A percentile compares a stretch with the other conserved stretches of the same genome.
Evolutionary conservation across 768 basidiomycete species (phyloP).

Genomic region (Podaxis sp.): DNA sequence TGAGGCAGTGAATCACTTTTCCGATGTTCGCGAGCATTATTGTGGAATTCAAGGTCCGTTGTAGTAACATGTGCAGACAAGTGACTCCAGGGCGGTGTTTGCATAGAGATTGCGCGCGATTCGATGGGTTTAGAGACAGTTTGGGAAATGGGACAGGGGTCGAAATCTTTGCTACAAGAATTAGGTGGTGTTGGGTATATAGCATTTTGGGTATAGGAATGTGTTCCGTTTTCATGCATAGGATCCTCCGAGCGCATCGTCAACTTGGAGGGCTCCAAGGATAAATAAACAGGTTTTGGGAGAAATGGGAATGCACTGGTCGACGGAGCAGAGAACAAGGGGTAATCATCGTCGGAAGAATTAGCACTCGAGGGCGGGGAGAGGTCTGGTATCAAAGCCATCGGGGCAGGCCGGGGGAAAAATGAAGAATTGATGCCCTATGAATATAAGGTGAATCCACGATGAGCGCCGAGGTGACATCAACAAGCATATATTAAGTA

Average conservation of each 20-base stretch:
- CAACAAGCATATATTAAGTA: not conserved
- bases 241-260: not conserved
- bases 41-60: not conserved
- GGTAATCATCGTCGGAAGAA: not conserved
- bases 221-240: not conserved
- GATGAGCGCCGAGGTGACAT: constrained; percentile 1
- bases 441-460: not conserved
- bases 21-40: not conserved
- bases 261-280: not conserved
- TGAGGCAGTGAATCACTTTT: not conserved
- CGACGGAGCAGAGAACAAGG: not conserved
- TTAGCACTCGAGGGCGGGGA: not conserved
- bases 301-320: not conserved
- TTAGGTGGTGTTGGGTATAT: not conserved
- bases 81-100: not conserved
- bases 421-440: not conserved
- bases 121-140: not conserved
- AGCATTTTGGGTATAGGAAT: not conserved
- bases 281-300: not conserved
- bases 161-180: no score
- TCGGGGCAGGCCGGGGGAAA: not conserved
- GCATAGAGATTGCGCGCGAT: not conserved
- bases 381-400: not conserved
- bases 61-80: not conserved
- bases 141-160: not conserved